A percentile compares a stretch with the other conserved stretches of the same genome.
Conservation (phyloP, 371 early-diverging fungal species). For the Mucor piriformis region DNA sequence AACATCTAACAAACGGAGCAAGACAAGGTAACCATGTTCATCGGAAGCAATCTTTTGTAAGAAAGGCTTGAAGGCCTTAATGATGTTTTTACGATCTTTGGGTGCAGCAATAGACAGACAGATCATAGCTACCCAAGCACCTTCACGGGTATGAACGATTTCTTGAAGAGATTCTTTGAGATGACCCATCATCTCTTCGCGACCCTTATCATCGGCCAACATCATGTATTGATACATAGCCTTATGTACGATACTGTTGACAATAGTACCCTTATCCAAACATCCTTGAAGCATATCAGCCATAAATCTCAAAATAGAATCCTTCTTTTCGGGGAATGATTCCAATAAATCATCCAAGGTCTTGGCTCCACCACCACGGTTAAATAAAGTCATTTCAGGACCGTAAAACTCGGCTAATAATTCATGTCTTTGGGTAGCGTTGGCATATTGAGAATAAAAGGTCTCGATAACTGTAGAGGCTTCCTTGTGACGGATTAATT, state of each 20-base stretch:
- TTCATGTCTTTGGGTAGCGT: slow-evolving; percentile 71
- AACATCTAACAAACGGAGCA: slow-evolving; percentile 83
- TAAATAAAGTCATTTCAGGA: slow-evolving; percentile 85
- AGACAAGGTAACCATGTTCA: slow-evolving; percentile 88
- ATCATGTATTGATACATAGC: slow-evolving; percentile 84
- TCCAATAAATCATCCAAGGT: slow-evolving; percentile 70
- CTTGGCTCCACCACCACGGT: slow-evolving; percentile 46
- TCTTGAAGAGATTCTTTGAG: slow-evolving; percentile 85
- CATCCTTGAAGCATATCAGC: slow-evolving; percentile 69
- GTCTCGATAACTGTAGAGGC: slow-evolving; percentile 86
- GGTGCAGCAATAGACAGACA: slow-evolving; percentile 78
- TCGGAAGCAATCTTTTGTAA: slow-evolving; percentile 83
- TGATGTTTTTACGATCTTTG: slow-evolving; percentile 89
- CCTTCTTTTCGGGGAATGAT: slow-evolving; percentile 77
- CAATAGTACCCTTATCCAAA: slow-evolving; percentile 84
- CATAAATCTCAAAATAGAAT: slow-evolving; percentile 73
- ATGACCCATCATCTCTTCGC: slow-evolving; percentile 65
- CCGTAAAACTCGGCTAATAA: slow-evolving; percentile 94
- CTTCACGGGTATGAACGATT: slow-evolving; percentile 91
- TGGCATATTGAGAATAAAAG: slow-evolving; percentile 82
- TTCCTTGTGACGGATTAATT: slow-evolving; percentile 80
- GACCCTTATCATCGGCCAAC: slow-evolving; percentile 61
- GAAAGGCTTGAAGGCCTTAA: slow-evolving; percentile 85
- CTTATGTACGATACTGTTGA: slow-evolving; percentile 86
- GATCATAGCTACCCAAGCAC: slow-evolving; percentile 83